These are phyloP conservation scores for Micractinium sp. DNA, from an alignment of 139 green algal species.

Conservation along the genomic window DNA sequence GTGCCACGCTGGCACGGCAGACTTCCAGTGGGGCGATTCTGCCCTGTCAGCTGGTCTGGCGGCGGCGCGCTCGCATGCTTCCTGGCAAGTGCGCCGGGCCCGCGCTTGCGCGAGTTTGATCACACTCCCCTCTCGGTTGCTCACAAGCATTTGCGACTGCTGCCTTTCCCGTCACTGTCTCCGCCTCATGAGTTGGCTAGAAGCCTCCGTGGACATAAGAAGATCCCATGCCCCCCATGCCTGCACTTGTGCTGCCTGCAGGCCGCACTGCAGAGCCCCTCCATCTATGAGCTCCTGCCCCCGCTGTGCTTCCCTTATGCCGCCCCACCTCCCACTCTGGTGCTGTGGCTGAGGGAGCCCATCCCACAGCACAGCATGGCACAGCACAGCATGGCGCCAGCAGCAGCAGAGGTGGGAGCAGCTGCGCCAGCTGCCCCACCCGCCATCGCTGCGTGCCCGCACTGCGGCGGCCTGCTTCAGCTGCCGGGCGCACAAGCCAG, in stretches of 20 bases:
- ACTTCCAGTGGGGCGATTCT: not conserved
- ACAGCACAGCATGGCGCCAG: not conserved
- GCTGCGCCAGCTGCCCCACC: not conserved
- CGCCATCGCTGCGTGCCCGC: not conserved
- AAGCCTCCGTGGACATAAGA: too few species aligned
- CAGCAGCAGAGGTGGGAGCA: not conserved
- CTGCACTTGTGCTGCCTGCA: not conserved
- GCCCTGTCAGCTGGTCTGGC: too few species aligned
- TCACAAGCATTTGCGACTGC: too few species aligned
- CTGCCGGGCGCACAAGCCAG: not conserved
- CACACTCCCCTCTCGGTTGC: too few species aligned
- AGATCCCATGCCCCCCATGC: too few species aligned
- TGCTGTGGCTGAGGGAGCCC: conserved; percentile 26
- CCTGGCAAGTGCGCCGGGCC: too few species aligned
- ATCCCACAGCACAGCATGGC: not conserved
- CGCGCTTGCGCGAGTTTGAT: too few species aligned
- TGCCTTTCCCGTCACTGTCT: too few species aligned
- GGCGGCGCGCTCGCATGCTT: too few species aligned
- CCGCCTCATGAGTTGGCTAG: too few species aligned
- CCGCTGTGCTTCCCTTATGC: conserved; percentile 25
- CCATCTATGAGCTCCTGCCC: conserved; percentile 48
- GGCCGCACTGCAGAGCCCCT: conserved; percentile 23
- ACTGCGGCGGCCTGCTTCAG: not conserved
- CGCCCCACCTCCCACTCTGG: not conserved
- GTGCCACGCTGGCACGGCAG: not conserved